A percentile compares a stretch with the other conserved stretches of the same genome.
Evolutionary conservation across 306 rosid species (phyloP).

Genomic region (Canavalia ensiformis): DNA sequence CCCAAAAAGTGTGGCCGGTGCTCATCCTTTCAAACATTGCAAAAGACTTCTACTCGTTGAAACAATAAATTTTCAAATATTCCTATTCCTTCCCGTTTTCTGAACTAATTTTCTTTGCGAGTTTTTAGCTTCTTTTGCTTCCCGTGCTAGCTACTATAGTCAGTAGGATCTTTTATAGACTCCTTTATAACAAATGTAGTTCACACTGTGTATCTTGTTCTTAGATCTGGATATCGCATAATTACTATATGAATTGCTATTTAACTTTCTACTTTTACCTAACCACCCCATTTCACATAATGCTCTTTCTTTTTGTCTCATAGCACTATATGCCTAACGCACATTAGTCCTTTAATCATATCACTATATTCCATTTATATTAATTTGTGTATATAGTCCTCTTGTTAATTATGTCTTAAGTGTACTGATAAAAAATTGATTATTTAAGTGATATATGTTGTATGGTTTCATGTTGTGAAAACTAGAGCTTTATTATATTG

Average conservation of each 20-base stretch:
- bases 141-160: slow-evolving; percentile 22
- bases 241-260: slow-evolving; percentile 34
- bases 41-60: slow-evolving; percentile 2
- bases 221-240: slow-evolving; percentile 1
- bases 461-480: no score
- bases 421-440: no score
- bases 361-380: not conserved
- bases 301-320: not conserved
- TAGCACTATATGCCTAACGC: slow-evolving; percentile 15
- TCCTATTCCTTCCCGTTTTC: slow-evolving; percentile 15
- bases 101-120: slow-evolving; percentile 24
- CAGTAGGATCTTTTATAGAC: slow-evolving; percentile 41
- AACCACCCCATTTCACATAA: slow-evolving; percentile 38
- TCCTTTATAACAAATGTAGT: slow-evolving; percentile 25
- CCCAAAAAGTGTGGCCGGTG: slow-evolving; percentile 36
- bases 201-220: slow-evolving; percentile 47
- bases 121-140: slow-evolving; percentile 39
- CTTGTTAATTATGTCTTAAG: not conserved
- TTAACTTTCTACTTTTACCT: slow-evolving; percentile 22
- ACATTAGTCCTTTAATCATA: not conserved
- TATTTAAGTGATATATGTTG: no score
- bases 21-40: slow-evolving; percentile 44
- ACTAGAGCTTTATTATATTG: no score
- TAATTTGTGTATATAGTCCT: not conserved
- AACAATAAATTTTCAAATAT: slow-evolving; percentile 3